Percentiles rank a stretch among this genome's conserved stretches.
Evolutionary conservation across 2,329 filamentous ascomycete genomes (phyloP).

Genomic region (Pseudogymnoascus sp.): DNA sequence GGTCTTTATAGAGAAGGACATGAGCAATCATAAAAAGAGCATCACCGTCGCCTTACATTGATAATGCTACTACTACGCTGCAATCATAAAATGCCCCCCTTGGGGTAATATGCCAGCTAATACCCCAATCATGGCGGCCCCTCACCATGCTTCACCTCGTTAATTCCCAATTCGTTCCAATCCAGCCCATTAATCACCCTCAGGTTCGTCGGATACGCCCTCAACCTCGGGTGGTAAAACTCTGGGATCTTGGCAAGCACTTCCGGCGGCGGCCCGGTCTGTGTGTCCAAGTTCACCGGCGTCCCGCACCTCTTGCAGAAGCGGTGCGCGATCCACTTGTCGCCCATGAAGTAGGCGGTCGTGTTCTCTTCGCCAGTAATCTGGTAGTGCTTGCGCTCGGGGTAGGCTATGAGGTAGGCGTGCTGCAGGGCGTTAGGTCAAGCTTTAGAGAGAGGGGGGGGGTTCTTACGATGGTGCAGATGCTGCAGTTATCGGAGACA

Average conservation of each 20-base stretch:
- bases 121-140: background rate
- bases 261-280: background rate
- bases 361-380: background rate
- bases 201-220: conserved; percentile 1
- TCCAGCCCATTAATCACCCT: conserved; percentile 4
- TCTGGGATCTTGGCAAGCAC: background rate
- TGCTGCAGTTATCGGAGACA: conserved; percentile 4
- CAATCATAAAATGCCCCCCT: background rate
- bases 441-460: background rate
- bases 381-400: background rate
- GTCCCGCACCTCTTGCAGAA: background rate
- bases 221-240: background rate
- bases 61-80: background rate
- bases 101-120: background rate
- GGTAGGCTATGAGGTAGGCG: background rate
- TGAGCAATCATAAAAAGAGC: conserved; percentile 8
- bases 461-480: background rate
- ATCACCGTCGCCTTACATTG: background rate
- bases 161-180: background rate
- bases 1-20: conserved; percentile 2
- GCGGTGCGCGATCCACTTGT: background rate
- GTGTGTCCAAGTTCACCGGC: background rate
- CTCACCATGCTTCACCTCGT: background rate
- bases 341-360: background rate
- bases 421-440: background rate